Evolutionary conservation across 257 asterid genomes (phyloP).

Genomic region (Handroanthus guayacan): DNA sequence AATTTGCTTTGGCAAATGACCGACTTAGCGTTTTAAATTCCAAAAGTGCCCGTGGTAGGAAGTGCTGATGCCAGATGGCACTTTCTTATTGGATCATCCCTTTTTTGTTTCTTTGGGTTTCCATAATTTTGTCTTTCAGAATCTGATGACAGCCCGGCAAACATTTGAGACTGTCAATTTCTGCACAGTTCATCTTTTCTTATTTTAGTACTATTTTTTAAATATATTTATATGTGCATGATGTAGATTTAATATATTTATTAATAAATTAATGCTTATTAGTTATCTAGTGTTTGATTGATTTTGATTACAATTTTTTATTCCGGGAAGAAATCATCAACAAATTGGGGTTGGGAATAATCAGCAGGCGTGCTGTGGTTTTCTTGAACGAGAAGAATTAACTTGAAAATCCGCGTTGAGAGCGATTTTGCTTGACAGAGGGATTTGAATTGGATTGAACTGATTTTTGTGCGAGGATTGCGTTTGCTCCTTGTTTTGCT

Average conservation of each 20-base stretch:
- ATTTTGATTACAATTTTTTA: conserved; percentile 8
- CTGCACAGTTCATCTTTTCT: conserved; percentile 8
- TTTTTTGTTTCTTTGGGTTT: no score
- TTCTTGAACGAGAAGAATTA: conserved; percentile 17
- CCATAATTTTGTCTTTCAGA: not conserved
- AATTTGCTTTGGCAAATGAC: no score
- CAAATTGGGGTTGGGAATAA: conserved; percentile 3
- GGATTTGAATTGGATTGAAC: conserved; percentile 30
- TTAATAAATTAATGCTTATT: conserved; percentile 25
- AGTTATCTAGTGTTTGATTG: conserved; percentile 14
- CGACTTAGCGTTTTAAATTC: not conserved
- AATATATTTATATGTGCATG: not conserved
- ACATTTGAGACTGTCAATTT: conserved; percentile 26
- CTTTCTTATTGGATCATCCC: not conserved
- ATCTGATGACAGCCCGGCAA: conserved; percentile 12
- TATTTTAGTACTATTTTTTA: not conserved
- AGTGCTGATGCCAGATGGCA: not conserved
- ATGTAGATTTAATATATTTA: conserved; percentile 12
- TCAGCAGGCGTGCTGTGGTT: conserved; percentile 20
- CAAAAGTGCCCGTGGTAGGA: not conserved
- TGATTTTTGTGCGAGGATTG: conserved; percentile 20
- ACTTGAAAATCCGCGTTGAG: conserved; percentile 26
- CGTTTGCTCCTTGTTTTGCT: conserved; percentile 13
- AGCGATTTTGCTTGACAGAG: conserved; percentile 21
- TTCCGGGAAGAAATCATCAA: conserved; percentile 34